phyloP scores from a whole-genome alignment of 2,329 filamentous ascomycete species.

The Xylaria sp. region DNA sequence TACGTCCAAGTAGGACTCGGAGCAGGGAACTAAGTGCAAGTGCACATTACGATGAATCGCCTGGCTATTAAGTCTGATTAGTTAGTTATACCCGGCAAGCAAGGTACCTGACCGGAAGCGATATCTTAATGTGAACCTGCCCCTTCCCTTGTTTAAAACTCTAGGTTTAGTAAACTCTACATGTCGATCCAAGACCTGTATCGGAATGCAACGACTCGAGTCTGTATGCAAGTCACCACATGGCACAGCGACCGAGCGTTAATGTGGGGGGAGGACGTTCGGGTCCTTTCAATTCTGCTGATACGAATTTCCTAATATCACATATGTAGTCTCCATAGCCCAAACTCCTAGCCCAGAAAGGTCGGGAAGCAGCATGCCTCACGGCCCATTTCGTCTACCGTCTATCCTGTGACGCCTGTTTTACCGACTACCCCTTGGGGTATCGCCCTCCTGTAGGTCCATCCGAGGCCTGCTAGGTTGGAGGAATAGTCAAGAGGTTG shows the following conservation, averaged over 20 bases:
- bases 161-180: no score
- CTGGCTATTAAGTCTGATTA: no score
- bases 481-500: neutral
- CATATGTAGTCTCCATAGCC: conserved; percentile 7
- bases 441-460: conserved; percentile 5
- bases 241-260: neutral
- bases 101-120: no score
- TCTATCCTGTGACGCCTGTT: conserved; percentile 20
- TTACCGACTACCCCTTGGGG: neutral
- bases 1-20: no score
- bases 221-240: neutral
- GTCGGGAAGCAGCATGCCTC: conserved; percentile 6
- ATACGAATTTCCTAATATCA: neutral
- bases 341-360: conserved; percentile 14
- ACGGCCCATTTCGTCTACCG: neutral
- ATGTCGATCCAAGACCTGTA: no score
- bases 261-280: neutral
- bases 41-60: no score
- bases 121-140: no score
- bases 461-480: neutral
- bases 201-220: no score
- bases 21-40: no score
- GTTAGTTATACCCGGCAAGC: no score
- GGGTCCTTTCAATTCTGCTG: neutral
- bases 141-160: no score